A percentile compares a stretch with the other conserved stretches of the same genome.
phyloP scores from a whole-genome alignment of 345 rosid genomes.

The Populus simonii region DNA sequence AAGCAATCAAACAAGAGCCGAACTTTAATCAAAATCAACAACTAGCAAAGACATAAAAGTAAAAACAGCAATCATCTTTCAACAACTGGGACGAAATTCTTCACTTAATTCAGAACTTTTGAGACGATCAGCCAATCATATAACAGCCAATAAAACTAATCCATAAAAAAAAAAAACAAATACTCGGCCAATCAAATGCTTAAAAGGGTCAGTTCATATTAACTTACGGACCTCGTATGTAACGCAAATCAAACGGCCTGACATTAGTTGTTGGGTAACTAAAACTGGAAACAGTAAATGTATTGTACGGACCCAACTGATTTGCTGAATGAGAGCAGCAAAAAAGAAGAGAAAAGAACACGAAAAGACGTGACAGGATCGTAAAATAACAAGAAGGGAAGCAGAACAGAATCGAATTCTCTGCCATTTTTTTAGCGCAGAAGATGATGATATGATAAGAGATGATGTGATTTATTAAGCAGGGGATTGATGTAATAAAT shows the following conservation, averaged over 20 bases:
- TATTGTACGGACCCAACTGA: conserved; percentile 23
- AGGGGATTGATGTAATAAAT: not conserved
- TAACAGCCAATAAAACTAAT: not conserved
- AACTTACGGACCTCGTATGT: conserved; percentile 57
- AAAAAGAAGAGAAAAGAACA: conserved; percentile 27
- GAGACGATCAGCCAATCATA: not conserved
- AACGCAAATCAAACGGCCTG: conserved; percentile 60
- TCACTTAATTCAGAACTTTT: conserved; percentile 4
- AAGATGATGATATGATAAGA: no score
- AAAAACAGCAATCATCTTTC: not conserved
- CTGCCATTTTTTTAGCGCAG: conserved; percentile 16
- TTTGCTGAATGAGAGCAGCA: conserved; percentile 17
- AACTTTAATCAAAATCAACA: not conserved
- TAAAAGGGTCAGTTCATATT: not conserved
- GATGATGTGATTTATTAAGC: not conserved
- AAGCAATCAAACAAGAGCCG: not conserved
- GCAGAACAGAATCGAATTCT: conserved; percentile 32
- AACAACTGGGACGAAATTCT: not conserved
- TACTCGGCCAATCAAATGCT: not conserved
- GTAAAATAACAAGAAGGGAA: conserved; percentile 12
- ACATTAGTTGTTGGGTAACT: conserved; percentile 60
- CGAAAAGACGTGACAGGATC: conserved; percentile 19
- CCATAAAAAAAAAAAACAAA: not conserved
- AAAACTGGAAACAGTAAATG: conserved; percentile 61
- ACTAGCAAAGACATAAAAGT: not conserved